These are phyloP conservation scores for Wickerhamomyces sp. DNA, from an alignment of 1,139 yeast genomes.

Conservation along the genomic window DNA sequence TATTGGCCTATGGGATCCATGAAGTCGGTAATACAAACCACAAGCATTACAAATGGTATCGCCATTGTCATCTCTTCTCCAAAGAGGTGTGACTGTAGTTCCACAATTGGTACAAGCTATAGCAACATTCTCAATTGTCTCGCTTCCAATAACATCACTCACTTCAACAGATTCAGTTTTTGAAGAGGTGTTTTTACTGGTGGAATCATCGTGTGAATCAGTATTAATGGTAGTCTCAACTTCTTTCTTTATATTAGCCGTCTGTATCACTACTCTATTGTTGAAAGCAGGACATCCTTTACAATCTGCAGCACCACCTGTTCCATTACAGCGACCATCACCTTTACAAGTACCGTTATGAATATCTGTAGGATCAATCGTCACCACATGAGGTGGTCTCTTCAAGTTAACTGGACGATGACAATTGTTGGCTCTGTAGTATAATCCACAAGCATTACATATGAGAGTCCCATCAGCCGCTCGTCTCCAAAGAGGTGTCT, in stretches of 20 bases:
- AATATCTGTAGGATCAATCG: conserved; percentile 33
- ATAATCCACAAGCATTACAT: conserved; percentile 86
- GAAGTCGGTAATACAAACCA: conserved; percentile 72
- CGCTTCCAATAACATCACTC: conserved; percentile 20
- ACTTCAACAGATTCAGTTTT: conserved; percentile 11
- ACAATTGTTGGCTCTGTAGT: conserved; percentile 68
- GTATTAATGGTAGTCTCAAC: neutral
- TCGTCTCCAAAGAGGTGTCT: conserved; percentile 85
- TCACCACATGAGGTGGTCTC: conserved; percentile 57
- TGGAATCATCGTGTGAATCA: neutral
- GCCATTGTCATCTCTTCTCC: conserved; percentile 81
- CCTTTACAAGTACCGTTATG: conserved; percentile 67
- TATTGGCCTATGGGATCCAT: conserved; percentile 75
- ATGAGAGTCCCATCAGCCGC: conserved; percentile 77
- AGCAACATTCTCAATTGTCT: conserved; percentile 41
- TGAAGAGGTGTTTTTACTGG: conserved; percentile 5
- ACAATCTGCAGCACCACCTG: conserved; percentile 79
- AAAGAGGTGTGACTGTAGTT: conserved; percentile 78
- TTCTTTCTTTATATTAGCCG: conserved; percentile 5
- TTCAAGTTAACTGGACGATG: conserved; percentile 75
- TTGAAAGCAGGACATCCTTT: conserved; percentile 80
- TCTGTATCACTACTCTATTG: conserved; percentile 48
- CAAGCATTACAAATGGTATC: conserved; percentile 86
- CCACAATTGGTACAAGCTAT: conserved; percentile 80
- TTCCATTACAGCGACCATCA: conserved; percentile 81